Conservation (phyloP, 2,329 filamentous ascomycete genomes). For the Colletotrichum paranaense region DNA sequence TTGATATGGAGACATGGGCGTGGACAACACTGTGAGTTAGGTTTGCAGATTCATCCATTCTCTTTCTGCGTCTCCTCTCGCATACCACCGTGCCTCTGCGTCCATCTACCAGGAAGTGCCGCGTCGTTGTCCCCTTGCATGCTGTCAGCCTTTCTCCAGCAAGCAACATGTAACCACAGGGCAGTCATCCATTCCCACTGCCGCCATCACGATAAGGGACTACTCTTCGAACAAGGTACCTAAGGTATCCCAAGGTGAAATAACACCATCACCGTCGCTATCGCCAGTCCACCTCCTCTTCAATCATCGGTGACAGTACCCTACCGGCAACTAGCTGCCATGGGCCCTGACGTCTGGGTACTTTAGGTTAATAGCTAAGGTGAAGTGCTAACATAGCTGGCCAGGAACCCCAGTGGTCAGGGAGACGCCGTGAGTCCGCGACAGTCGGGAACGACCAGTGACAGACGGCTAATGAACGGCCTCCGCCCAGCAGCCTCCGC, state of each 20-base stretch:
- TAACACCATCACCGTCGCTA: no score
- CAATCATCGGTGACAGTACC: not conserved
- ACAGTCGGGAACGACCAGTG: not conserved
- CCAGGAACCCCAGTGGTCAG: not conserved
- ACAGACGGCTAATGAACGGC: not conserved
- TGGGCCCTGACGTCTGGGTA: not conserved
- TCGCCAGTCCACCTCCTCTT: not conserved
- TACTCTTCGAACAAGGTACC: no score
- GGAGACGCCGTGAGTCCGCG: not conserved
- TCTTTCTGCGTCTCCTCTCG: not conserved
- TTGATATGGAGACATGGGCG: not conserved
- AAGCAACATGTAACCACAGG: not conserved
- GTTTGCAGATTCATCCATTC: not conserved
- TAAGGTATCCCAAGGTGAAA: no score
- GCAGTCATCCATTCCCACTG: not conserved
- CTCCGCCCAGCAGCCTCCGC: not conserved
- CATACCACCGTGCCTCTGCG: not conserved
- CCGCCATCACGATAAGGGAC: no score
- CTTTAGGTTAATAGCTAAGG: not conserved
- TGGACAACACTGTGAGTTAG: not conserved
- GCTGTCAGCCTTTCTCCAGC: not conserved
- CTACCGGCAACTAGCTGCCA: not conserved
- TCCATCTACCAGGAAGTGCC: not conserved
- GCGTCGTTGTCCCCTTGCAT: not conserved
- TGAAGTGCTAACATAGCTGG: not conserved